These are phyloP conservation scores for Trypanosoma caninum DNA, from an alignment of 208 protist species.

Conservation along the genomic window DNA sequence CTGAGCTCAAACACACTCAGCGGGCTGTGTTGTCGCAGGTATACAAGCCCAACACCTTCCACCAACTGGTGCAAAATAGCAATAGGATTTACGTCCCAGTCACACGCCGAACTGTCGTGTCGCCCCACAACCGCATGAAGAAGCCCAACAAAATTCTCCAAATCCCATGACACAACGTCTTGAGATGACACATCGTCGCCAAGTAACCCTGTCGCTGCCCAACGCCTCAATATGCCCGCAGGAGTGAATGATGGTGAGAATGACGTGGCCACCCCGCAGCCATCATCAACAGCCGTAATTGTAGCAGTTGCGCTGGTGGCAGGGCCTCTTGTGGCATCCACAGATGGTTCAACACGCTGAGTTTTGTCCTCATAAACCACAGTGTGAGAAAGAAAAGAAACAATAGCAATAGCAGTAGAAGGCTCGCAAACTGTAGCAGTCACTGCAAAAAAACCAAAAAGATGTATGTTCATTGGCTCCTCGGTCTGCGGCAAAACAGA, in stretches of 20 bases:
- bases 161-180: slow-evolving; percentile 17
- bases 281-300: not conserved
- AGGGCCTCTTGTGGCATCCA: not conserved
- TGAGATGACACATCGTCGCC: not conserved
- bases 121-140: slow-evolving; percentile 25
- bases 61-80: slow-evolving; percentile 21
- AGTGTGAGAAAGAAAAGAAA: slow-evolving; percentile 31
- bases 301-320: not conserved
- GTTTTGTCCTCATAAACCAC: slow-evolving; percentile 6
- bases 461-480: slow-evolving; percentile 22
- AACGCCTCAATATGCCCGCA: not conserved
- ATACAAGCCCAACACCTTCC: slow-evolving; percentile 25
- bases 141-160: slow-evolving; percentile 38
- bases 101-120: not conserved
- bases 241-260: not conserved
- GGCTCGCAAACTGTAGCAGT: slow-evolving; percentile 33
- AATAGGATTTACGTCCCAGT: not conserved
- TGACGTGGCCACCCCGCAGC: no score
- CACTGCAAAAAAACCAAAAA: slow-evolving; percentile 28
- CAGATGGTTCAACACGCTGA: not conserved
- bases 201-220: slow-evolving; percentile 24
- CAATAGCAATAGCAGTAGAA: slow-evolving; percentile 23
- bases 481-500: slow-evolving; percentile 29
- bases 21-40: slow-evolving; percentile 22
- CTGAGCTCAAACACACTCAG: slow-evolving; percentile 17